Evolutionary conservation across 495 filamentous ascomycete species (phyloP), one percentile per base, ranked within the genome.

Genomic region (Tuber borchii): DNA sequence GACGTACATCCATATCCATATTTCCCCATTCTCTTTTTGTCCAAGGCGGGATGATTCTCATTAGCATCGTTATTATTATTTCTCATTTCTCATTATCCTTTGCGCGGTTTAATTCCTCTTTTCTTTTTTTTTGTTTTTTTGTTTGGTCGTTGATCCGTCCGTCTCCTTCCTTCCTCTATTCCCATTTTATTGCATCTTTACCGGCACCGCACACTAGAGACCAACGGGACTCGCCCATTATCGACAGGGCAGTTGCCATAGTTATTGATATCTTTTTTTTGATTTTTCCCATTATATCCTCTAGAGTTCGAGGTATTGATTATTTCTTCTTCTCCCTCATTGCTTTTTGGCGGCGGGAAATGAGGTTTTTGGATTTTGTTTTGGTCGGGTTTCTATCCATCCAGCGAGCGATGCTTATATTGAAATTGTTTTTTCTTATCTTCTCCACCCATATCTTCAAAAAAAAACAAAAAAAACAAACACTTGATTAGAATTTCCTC

Each of bases 361-460:
- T 42, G 39, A 51, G 56, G 70, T n/a, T 61, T 31, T 61, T 31
- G 3, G 51, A 10, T 34, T 65, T 31, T 65, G 31, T 16, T 17
- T 65, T 65, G 56, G 34, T 34, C 56, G 56, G 56, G 31, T 34
- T 65, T 40, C 39, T 6, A 61, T 31, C n/a, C 51, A 39, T 79
- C 73, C 37, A 76, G 74, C 73, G 56, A 44, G 77, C 71, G 70
- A 75, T 79, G 76, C 76, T 75, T 79, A 79, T 79, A 79, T 75
- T 79, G 56, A 71, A 71, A 46, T 65, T 71, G 70, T 68, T 51
- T 44, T 71, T 19, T 17, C 26, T 34, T 65, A 65, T 65, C 56
- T 56, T 56, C 48, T 34, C 16, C 56, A 65, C 26, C 56, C 56
- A 19, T 65, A 12, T 26, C 12, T 34, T 14, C 26, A 65, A 34